A percentile compares a stretch with the other conserved stretches of the same genome.
These are phyloP conservation scores for Triticum dicoccoides DNA, from an alignment of 176 grass and related monocot species.

Conservation along the genomic window DNA sequence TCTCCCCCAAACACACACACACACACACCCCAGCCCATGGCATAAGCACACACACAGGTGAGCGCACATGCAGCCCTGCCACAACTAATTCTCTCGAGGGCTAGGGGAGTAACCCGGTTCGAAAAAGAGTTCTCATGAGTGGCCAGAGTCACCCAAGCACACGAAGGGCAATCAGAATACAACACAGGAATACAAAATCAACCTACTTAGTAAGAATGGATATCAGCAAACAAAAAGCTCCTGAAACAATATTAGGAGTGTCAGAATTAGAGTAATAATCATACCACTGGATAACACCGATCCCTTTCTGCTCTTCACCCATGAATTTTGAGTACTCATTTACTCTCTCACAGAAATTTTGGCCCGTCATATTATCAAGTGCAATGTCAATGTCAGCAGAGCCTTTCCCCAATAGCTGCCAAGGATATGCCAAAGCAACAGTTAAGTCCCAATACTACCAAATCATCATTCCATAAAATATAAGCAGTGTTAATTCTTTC, in stretches of 20 bases:
- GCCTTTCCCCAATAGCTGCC: slow-evolving; percentile 88
- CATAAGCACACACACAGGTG: background rate
- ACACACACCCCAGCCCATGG: background rate
- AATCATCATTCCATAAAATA: slow-evolving; percentile 9
- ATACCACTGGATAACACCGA: slow-evolving; percentile 97
- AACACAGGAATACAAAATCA: background rate
- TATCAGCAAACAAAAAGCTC: background rate
- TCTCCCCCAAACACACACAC: too few relatives aligned
- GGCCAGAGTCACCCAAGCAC: background rate
- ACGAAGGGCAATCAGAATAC: background rate
- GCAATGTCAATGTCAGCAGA: slow-evolving; percentile 97
- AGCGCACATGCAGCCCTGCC: background rate
- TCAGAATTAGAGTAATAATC: slow-evolving; percentile 1
- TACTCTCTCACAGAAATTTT: slow-evolving; percentile 89
- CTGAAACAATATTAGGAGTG: background rate
- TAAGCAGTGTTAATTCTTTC: background rate
- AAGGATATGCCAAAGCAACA: slow-evolving; percentile 1
- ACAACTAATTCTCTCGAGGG: background rate
- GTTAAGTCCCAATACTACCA: background rate
- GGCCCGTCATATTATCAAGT: slow-evolving; percentile 84
- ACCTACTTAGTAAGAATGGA: background rate
- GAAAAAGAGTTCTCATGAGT: background rate
- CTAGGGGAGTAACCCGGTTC: background rate
- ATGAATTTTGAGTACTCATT: slow-evolving; percentile 63
- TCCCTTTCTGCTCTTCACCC: slow-evolving; percentile 76